These are phyloP conservation scores for Neckera pumila DNA, from an alignment of 225 moss, liverwort and hornwort genomes.

Conservation along the genomic window DNA sequence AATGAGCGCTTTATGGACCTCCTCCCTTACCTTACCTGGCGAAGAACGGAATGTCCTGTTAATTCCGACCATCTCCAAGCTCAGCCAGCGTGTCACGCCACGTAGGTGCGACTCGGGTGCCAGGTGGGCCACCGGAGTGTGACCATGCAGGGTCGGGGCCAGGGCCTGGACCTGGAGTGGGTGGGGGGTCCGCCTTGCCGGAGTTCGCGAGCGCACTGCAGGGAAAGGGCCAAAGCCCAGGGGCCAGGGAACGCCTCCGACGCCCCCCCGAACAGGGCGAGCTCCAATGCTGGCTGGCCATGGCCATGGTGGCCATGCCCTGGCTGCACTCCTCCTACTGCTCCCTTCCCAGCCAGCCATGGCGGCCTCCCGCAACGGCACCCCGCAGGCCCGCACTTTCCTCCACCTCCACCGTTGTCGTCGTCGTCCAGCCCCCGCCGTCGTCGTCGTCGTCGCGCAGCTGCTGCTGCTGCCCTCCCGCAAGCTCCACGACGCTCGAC, in stretches of 20 bases:
- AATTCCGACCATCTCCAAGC: background rate
- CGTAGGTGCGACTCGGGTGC: background rate
- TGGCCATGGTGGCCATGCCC: constrained; percentile 21
- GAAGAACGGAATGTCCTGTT: background rate
- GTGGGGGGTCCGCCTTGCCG: background rate
- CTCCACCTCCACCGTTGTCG: background rate
- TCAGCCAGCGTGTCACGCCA: background rate
- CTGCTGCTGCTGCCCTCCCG: background rate
- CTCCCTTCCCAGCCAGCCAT: background rate
- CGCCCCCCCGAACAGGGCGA: constrained; percentile 13
- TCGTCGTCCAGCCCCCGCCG: background rate
- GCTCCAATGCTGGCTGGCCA: constrained; percentile 7
- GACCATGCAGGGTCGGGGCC: background rate
- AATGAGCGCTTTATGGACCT: too few species aligned
- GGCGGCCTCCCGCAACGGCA: background rate
- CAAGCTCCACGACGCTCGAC: background rate
- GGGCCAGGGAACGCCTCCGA: constrained; percentile 7
- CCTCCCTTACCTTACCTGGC: too few species aligned
- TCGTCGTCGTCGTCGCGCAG: background rate
- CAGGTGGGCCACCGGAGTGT: background rate
- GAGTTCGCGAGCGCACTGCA: background rate
- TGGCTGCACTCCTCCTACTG: background rate
- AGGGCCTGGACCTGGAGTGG: background rate
- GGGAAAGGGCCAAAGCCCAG: background rate
- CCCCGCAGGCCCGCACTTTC: constrained; percentile 1